Percentiles rank a stretch among this genome's conserved stretches.
Conservation (phyloP, 2,329 filamentous ascomycete genomes). For the Fusarium neocosmosporiellum region DNA sequence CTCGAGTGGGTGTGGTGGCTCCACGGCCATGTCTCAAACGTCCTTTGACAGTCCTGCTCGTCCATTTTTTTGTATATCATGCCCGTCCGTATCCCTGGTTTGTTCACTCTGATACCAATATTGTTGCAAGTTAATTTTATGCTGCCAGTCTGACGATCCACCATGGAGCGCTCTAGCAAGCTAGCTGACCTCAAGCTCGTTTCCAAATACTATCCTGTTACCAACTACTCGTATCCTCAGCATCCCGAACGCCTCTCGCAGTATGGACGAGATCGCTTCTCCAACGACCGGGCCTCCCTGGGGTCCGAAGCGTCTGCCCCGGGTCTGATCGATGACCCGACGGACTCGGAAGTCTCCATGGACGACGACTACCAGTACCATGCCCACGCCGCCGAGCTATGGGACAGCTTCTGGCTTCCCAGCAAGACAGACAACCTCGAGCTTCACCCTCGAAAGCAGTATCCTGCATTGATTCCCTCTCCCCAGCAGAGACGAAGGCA, state of each 20-base stretch:
- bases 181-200: conserved; percentile 53
- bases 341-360: conserved; percentile 61
- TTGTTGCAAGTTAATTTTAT: conserved; percentile 40
- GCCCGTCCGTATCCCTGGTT: conserved; percentile 41
- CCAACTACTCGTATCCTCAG: conserved; percentile 56
- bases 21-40: conserved; percentile 43
- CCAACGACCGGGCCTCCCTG: conserved; percentile 54
- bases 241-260: conserved; percentile 38
- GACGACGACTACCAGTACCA: conserved; percentile 65
- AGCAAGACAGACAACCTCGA: conserved; percentile 24
- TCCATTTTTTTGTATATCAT: conserved; percentile 46
- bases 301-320: conserved; percentile 60
- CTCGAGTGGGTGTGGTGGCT: conserved; percentile 34
- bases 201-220: conserved; percentile 53
- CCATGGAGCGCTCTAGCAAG: conserved; percentile 52
- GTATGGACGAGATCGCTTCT: conserved; percentile 37
- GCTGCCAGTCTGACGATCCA: conserved; percentile 34
- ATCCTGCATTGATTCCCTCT: conserved; percentile 47
- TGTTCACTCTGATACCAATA: conserved; percentile 31
- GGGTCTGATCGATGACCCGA: conserved; percentile 62
- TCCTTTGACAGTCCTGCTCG: conserved; percentile 33
- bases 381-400: conserved; percentile 57
- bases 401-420: conserved; percentile 63
- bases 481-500: conserved; percentile 39
- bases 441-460: conserved; percentile 43